These are phyloP conservation scores for Diphasiastrum complanatum DNA, from an alignment of 83 land plant genomes.

Conservation along the genomic window DNA sequence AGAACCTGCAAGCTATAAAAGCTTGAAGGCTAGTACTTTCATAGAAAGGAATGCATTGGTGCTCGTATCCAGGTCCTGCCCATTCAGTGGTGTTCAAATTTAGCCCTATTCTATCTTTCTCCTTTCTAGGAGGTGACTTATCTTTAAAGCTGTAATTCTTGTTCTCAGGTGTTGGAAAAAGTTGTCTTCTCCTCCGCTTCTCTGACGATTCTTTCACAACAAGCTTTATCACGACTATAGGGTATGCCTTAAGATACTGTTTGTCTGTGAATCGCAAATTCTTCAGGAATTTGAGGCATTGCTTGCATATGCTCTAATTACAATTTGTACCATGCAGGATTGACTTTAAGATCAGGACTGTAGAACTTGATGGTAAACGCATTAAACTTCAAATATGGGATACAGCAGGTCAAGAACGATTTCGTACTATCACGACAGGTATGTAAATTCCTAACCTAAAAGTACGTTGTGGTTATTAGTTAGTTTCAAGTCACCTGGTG, in stretches of 20 bases:
- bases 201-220: constrained; percentile 21
- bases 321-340: background rate
- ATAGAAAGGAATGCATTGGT: too few relatives aligned
- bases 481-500: background rate
- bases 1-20: too few relatives aligned
- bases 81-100: too few relatives aligned
- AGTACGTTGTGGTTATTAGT: background rate
- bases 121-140: too few relatives aligned
- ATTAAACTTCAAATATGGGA: constrained; percentile 27
- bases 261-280: background rate
- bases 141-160: too few relatives aligned
- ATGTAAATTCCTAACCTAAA: background rate
- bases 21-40: too few relatives aligned
- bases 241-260: background rate
- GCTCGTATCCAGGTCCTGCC: too few relatives aligned
- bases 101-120: too few relatives aligned
- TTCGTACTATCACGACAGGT: constrained; percentile 22
- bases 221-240: constrained; percentile 14
- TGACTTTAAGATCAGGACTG: constrained; percentile 24
- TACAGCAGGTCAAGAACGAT: constrained; percentile 25
- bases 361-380: constrained; percentile 21
- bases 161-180: constrained; percentile 27
- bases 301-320: background rate
- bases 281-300: background rate
- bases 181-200: constrained; percentile 21